Evolutionary conservation across 2,329 filamentous ascomycete genomes (phyloP).

Genomic region (Fusarium miscanthi): DNA sequence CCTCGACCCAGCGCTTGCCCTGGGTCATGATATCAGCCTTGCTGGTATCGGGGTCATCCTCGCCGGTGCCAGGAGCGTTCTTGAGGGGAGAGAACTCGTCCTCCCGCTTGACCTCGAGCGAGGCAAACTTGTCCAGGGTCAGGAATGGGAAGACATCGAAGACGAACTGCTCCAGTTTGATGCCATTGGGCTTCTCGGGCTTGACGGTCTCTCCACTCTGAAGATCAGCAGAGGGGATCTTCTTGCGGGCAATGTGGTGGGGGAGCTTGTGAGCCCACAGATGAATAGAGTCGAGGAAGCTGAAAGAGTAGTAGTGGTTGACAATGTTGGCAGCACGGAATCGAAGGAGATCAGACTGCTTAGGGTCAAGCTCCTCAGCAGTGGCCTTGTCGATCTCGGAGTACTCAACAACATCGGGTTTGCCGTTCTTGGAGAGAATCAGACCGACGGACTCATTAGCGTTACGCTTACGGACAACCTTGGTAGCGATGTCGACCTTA

Average conservation of each 20-base stretch:
- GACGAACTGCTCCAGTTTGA: slow-evolving; percentile 99
- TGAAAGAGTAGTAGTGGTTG: slow-evolving; percentile 99
- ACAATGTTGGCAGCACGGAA: slow-evolving; percentile 99
- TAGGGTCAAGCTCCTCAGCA: slow-evolving; percentile 87
- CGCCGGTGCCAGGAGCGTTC: slow-evolving; percentile 84
- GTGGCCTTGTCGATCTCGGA: slow-evolving; percentile 92
- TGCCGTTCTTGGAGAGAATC: slow-evolving; percentile 94
- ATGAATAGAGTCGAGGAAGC: slow-evolving; percentile 91
- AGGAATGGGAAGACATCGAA: slow-evolving; percentile 98
- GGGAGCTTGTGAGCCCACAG: slow-evolving; percentile 86
- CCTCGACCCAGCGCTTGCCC: slow-evolving; percentile 86
- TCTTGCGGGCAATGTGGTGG: slow-evolving; percentile 97
- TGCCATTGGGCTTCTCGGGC: slow-evolving; percentile 94
- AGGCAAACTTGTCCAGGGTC: slow-evolving; percentile 88
- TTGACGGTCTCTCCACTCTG: slow-evolving; percentile 84
- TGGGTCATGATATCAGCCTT: slow-evolving; percentile 89
- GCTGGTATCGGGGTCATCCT: slow-evolving; percentile 96
- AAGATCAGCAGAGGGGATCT: slow-evolving; percentile 88
- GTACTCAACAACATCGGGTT: slow-evolving; percentile 98
- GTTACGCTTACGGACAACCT: slow-evolving; percentile 98
- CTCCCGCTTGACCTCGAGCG: slow-evolving; percentile 94
- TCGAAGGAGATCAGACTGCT: slow-evolving; percentile 84
- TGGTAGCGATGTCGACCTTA: slow-evolving; percentile 94
- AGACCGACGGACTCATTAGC: slow-evolving; percentile 96
- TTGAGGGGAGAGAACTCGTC: slow-evolving; percentile 99